Base-by-base conservation (phyloP, 257 asterid genomes). In the Solanum paucissectum region DNA sequence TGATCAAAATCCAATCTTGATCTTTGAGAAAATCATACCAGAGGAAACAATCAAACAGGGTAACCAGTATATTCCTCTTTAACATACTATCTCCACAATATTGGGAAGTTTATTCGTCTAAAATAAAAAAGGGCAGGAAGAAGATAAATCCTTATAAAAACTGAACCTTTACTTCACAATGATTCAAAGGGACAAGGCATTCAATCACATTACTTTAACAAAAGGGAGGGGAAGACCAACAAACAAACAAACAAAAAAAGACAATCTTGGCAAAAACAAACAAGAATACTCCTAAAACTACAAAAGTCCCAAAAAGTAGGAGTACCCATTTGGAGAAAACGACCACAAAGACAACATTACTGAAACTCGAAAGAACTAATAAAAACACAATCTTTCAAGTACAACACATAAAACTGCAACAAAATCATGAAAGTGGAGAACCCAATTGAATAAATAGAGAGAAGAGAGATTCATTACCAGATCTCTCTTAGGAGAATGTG, bases 391-490 rank as follows among this genome's bases (percentile, higher is more conserved):
- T 18, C 9, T 52, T 52, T 16, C 23, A 77, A 77, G n/a, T 10
- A 42, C 23, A 16, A 14, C 60, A 49, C 60, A 49, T 49, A 49
- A 49, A 49, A 49, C 8, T 49, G 60, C 60, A 49, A 42, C 38
- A 25, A 27, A 44, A 25, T 14, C 68, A 14, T 20, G 27, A 9
- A 81, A 27, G 16, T 14, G 64, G 36, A n/a, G 37, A 8, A 77
- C 14, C 29, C 82, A 29, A 77, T 40, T 52, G 25, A 36, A 14
- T 49, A 52, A 12, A 23, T 66, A 29, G 9, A 32, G 66, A n/a
- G 46, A 40, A 9, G 46, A 40, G 60, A 49, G 52, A 21, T 62
- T 79, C 46, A 68, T 88, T 86, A 89, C 90, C 87, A 66, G 87
- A 88, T 88, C 66, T 68, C 71, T 29, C 55, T 21, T 21, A 1